Conservation (phyloP, 2,329 filamentous ascomycete genomes). For the Coniochaeta sp. region DNA sequence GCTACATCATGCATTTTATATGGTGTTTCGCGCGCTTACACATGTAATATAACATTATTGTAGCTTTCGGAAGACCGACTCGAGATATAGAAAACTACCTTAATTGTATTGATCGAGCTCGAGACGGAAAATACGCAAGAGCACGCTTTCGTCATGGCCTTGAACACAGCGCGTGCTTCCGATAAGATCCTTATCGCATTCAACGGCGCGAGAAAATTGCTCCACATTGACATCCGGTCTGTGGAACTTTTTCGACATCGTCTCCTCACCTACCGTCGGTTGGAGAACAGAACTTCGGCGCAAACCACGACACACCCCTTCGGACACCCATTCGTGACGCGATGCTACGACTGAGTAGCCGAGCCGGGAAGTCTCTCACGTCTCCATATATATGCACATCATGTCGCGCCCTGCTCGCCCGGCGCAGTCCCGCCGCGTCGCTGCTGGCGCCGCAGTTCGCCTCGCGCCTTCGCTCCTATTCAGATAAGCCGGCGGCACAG, state of each 20-base stretch:
- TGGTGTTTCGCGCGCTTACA: background rate
- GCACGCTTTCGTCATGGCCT: background rate
- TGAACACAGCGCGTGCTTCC: background rate
- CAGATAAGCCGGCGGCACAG: background rate
- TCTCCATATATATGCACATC: background rate
- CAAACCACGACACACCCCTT: background rate
- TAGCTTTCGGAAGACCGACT: background rate
- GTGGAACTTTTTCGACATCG: background rate
- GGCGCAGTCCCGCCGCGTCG: background rate
- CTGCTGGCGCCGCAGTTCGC: background rate
- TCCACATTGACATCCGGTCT: background rate
- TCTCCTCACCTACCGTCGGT: background rate
- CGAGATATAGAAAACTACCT: background rate
- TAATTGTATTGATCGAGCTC: too few relatives aligned
- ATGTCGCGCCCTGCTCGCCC: constrained; percentile 1
- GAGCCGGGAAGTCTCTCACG: background rate
- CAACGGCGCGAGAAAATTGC: background rate
- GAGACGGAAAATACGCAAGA: background rate
- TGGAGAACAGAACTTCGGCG: background rate
- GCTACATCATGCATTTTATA: background rate
- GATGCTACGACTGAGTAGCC: constrained; percentile 3
- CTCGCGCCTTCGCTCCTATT: background rate
- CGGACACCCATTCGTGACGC: background rate
- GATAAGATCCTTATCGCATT: background rate
- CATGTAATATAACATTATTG: background rate